These are phyloP conservation scores for Picea glauca DNA, from an alignment of 75 land plant species.

Conservation along the genomic window DNA sequence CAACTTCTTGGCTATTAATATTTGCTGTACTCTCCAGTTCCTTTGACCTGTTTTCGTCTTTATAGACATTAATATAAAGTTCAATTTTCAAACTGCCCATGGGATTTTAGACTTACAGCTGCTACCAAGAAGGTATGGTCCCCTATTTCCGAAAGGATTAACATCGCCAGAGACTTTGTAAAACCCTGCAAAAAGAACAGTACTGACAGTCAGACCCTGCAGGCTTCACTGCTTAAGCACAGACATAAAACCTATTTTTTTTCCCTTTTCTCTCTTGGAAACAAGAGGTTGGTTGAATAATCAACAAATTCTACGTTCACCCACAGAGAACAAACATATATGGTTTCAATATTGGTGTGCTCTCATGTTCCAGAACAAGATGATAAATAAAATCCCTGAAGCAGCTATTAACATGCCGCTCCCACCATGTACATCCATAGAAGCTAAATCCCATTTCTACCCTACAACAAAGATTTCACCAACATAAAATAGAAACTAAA, in stretches of 20 bases:
- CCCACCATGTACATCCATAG: background rate
- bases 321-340: background rate
- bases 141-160: slow-evolving; percentile 90
- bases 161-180: slow-evolving; percentile 88
- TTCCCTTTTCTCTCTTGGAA: background rate
- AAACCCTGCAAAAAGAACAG: slow-evolving; percentile 52
- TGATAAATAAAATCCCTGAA: too few relatives aligned
- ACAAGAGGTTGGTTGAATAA: background rate
- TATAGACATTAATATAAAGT: too few relatives aligned
- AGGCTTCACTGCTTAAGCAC: background rate
- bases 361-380: background rate
- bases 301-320: background rate
- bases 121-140: slow-evolving; percentile 96
- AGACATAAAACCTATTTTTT: too few relatives aligned
- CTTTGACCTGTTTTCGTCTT: too few relatives aligned
- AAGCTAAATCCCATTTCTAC: background rate
- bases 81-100: too few relatives aligned
- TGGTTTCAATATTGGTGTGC: background rate
- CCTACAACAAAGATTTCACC: too few relatives aligned
- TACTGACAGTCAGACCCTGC: background rate
- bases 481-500: too few relatives aligned
- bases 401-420: too few relatives aligned
- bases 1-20: too few relatives aligned
- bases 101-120: slow-evolving; percentile 44
- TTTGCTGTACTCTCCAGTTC: too few relatives aligned